A percentile compares a stretch with the other conserved stretches of the same genome.
Conservation (phyloP, 2,329 filamentous ascomycete genomes). For the Aspergillus uvarum region DNA sequence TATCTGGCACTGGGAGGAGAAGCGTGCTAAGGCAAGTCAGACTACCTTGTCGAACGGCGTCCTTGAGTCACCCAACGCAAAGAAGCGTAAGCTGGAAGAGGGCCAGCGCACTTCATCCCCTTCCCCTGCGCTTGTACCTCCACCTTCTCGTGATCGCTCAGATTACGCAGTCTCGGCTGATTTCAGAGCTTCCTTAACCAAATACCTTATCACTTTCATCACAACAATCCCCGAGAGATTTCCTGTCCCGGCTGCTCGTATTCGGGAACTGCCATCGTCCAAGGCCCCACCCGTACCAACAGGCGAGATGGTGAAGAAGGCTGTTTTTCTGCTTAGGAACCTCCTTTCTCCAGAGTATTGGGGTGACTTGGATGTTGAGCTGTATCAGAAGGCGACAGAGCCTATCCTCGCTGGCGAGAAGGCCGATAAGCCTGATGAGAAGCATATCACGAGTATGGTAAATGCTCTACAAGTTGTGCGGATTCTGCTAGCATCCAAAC, state of each 20-base stretch:
- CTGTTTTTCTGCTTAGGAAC: conserved; percentile 76
- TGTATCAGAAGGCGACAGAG: conserved; percentile 88
- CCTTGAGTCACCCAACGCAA: conserved; percentile 70
- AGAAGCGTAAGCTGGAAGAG: conserved; percentile 76
- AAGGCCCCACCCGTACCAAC: conserved; percentile 56
- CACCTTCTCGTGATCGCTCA: conserved; percentile 49
- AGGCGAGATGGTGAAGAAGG: conserved; percentile 81
- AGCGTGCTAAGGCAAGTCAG: conserved; percentile 63
- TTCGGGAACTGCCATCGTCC: conserved; percentile 54
- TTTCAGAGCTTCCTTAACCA: conserved; percentile 78
- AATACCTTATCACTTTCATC: conserved; percentile 95
- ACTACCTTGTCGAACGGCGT: conserved; percentile 33
- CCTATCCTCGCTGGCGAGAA: conserved; percentile 81
- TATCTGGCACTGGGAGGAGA: conserved; percentile 90
- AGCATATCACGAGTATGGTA: conserved; percentile 82
- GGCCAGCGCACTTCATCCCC: conserved; percentile 56
- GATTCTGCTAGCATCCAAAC: conserved; percentile 81
- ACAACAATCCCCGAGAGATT: conserved; percentile 85
- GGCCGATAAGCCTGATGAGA: conserved; percentile 77
- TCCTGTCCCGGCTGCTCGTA: conserved; percentile 68
- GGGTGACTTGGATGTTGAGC: conserved; percentile 86
- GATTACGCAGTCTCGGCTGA: conserved; percentile 69
- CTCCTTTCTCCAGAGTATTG: conserved; percentile 84
- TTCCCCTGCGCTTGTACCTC: conserved; percentile 50
- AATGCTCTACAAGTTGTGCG: conserved; percentile 92